phyloP scores from a whole-genome alignment of 495 filamentous ascomycete genomes.

The Penicillium angulare region DNA sequence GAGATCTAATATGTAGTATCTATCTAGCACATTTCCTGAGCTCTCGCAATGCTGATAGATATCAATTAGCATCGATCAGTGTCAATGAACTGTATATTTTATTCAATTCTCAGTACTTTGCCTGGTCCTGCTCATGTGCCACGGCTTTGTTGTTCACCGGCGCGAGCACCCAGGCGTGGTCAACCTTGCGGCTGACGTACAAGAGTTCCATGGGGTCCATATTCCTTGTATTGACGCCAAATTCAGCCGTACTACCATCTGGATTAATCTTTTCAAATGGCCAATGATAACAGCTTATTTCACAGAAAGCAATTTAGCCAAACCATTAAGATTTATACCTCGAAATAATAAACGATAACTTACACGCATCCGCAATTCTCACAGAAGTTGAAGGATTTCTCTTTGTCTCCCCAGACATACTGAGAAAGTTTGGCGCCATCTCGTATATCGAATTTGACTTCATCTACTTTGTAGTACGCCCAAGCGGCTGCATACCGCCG shows the following conservation, averaged over 20 bases:
- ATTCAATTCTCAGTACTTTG: conserved; percentile 22
- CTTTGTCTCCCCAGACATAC: conserved; percentile 10
- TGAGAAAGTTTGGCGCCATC: conserved; percentile 10
- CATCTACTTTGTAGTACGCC: conserved; percentile 13
- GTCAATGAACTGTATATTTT: too few relatives aligned
- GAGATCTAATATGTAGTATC: too few relatives aligned
- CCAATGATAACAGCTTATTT: conserved; percentile 9
- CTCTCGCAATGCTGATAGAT: too few relatives aligned
- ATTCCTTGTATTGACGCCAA: conserved; percentile 12
- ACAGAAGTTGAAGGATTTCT: conserved; percentile 12
- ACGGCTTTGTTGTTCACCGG: conserved; percentile 3
- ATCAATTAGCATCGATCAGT: too few relatives aligned
- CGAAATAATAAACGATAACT: conserved; percentile 4
- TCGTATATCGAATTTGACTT: conserved; percentile 10
- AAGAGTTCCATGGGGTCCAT: conserved; percentile 10
- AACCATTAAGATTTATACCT: conserved; percentile 2
- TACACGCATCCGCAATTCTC: conserved; percentile 13
- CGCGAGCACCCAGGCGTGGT: background rate
- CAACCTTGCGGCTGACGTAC: conserved; percentile 10
- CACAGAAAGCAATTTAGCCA: conserved; percentile 4
- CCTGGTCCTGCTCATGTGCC: conserved; percentile 9
- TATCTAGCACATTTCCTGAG: too few relatives aligned
- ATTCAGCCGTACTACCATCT: conserved; percentile 4
- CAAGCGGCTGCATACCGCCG: conserved; percentile 15
- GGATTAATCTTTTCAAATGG: conserved; percentile 5